Base-by-base conservation (phyloP, 345 rosid genomes). In the Capsella bursapastoris region DNA sequence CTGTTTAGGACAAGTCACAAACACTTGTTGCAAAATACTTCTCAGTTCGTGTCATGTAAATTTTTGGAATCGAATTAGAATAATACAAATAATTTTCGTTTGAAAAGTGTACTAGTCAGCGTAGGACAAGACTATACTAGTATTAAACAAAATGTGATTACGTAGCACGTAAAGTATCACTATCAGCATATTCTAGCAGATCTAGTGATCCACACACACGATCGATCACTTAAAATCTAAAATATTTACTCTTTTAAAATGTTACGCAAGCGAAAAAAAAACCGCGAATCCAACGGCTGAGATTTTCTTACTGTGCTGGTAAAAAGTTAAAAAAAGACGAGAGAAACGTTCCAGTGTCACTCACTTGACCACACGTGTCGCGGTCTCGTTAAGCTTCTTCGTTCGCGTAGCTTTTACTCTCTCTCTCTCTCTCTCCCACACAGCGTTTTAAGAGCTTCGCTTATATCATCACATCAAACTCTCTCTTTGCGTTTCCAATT, bases 1-100 rank as follows among this genome's bases (percentile, higher is more conserved):
- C 97, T 0, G 74, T 84, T 41, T 91, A 73, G 81, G 8, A n/a
- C 47, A 44, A n/a, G 56, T 67, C 50, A 34, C 57, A 45, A 41
- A 34, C 37, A 34, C 41, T 37, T 40, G 4, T 38, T 9, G 9
- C 44, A 10, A 10, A 11, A 40, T 16, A 31, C 12, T 29, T 12
- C 13, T 44, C 22, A 69, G 35, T 34, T 57, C 45, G 28, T 48
- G 35, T 13, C 44, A 57, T 34, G 57, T 57, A 35, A 47, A 47
- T 64, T 52, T 52, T 47, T 47, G 56, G 43, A 45, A 61, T 13
- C 50, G 40, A 4, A 52, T 27, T 22, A 43, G 66, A 22, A 41
- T 41, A 13, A 40, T 60, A 61, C 25, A 22, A 22, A 22, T 22
- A 22, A 22, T 22, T 22, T 22, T 22, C 25, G 25, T 22, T 22